Percentiles rank a stretch among this genome's conserved stretches.
phyloP scores from a whole-genome alignment of 306 rosid genomes.

The Dryas alaskensis region DNA sequence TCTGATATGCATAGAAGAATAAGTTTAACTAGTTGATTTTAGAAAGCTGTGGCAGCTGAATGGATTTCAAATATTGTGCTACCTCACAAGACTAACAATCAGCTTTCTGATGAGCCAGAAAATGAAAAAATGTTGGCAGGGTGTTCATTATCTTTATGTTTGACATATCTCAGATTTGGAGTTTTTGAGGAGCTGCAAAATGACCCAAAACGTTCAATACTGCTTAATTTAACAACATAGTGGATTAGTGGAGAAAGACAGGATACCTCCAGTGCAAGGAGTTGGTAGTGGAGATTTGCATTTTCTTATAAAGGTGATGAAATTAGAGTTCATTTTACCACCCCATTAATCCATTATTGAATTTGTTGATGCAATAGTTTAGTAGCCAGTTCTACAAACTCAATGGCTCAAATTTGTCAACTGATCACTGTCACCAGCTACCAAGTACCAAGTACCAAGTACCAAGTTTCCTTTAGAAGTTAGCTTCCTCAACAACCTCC shows the following conservation, averaged over 20 bases:
- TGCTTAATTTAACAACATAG: slow-evolving; percentile 62
- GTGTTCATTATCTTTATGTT: neutral
- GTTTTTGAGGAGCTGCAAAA: slow-evolving; percentile 79
- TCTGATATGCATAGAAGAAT: neutral
- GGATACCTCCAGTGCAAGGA: slow-evolving; percentile 35
- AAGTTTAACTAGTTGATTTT: neutral
- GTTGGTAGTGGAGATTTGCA: slow-evolving; percentile 60
- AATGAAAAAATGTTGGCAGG: neutral
- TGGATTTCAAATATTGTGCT: neutral
- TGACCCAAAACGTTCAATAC: slow-evolving; percentile 23
- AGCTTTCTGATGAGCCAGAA: neutral
- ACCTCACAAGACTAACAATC: neutral
- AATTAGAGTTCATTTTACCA: too few species aligned
- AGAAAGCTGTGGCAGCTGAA: neutral
- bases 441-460: neutral
- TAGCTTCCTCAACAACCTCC: neutral
- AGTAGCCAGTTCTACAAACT: too few species aligned
- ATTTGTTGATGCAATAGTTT: too few species aligned
- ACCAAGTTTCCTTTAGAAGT: neutral
- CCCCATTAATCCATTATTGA: too few species aligned
- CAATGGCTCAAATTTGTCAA: too few species aligned
- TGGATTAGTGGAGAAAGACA: slow-evolving; percentile 48
- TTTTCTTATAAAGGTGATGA: slow-evolving; percentile 55
- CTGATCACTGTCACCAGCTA: neutral
- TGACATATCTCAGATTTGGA: slow-evolving; percentile 56